phyloP scores from a whole-genome alignment of 2,329 filamentous ascomycete genomes.

The Colletotrichum zoysiae region DNA sequence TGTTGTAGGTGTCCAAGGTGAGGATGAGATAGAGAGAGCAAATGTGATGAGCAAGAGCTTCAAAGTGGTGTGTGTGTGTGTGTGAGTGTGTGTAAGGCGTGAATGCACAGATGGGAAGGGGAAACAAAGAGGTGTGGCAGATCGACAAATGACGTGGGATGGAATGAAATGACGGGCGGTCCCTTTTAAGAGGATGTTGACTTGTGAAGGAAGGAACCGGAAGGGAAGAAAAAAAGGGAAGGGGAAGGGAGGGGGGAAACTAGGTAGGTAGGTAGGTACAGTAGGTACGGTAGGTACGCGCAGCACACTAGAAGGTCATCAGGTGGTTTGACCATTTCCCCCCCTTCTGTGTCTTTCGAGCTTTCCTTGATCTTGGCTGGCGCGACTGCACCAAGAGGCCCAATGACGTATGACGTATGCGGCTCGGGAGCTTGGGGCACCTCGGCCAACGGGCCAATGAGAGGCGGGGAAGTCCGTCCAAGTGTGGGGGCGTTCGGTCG shows the following conservation, averaged over 20 bases:
- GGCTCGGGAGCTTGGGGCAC: slow-evolving; percentile 41
- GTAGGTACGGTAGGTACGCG: too few relatives aligned
- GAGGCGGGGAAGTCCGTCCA: background rate
- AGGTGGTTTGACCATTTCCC: slow-evolving; percentile 28
- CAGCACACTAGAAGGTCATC: slow-evolving; percentile 3
- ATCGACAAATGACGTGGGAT: slow-evolving; percentile 33
- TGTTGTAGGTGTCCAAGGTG: background rate
- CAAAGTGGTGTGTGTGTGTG: slow-evolving; percentile 14
- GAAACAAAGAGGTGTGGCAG: slow-evolving; percentile 30
- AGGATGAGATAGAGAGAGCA: background rate
- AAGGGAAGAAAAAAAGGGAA: slow-evolving; percentile 5
- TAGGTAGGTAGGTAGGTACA: background rate
- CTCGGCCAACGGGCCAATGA: slow-evolving; percentile 24
- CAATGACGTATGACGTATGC: slow-evolving; percentile 41
- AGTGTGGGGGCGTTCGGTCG: slow-evolving; percentile 16
- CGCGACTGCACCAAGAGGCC: slow-evolving; percentile 20
- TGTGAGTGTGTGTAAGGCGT: slow-evolving; percentile 11
- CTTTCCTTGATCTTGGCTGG: slow-evolving; percentile 42
- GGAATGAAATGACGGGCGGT: slow-evolving; percentile 7
- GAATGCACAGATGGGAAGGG: background rate
- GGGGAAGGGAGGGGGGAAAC: slow-evolving; percentile 5
- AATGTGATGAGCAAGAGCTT: slow-evolving; percentile 1
- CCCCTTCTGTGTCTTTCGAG: slow-evolving; percentile 6
- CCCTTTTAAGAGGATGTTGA: slow-evolving; percentile 32
- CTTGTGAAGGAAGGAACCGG: slow-evolving; percentile 39